These are phyloP conservation scores for Protomyces inundatus DNA, from an alignment of 1,139 yeast genomes.

Conservation along the genomic window DNA sequence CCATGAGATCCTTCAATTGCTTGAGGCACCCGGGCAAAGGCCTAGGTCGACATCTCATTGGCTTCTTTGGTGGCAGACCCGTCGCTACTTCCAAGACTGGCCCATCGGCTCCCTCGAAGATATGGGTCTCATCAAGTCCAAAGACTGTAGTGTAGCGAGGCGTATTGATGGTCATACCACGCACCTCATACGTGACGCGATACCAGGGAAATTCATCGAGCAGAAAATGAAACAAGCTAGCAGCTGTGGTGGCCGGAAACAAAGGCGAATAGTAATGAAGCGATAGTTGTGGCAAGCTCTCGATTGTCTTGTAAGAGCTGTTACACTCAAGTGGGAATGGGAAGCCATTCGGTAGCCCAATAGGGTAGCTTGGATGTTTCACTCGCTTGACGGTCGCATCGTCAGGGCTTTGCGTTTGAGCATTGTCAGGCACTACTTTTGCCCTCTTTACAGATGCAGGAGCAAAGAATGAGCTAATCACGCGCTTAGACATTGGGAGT, in stretches of 20 bases:
- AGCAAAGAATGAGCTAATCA: too few relatives aligned
- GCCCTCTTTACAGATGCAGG: too few relatives aligned
- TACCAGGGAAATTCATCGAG: conserved; percentile 24
- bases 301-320: background rate
- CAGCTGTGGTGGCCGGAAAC: conserved; percentile 5
- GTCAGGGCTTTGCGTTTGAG: too few relatives aligned
- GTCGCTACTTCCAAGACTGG: conserved; percentile 1
- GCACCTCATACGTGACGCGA: conserved; percentile 21
- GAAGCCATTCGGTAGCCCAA: conserved; percentile 2
- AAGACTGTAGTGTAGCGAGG: conserved; percentile 26
- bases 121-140: conserved; percentile 23
- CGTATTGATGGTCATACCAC: conserved; percentile 22
- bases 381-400: too few relatives aligned
- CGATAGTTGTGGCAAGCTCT: background rate
- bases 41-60: conserved; percentile 13
- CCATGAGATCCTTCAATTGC: conserved; percentile 4
- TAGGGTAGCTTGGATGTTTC: conserved; percentile 13
- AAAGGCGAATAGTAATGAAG: conserved; percentile 9
- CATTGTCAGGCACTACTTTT: too few relatives aligned
- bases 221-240: conserved; percentile 10
- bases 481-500: too few relatives aligned
- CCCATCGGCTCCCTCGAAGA: background rate
- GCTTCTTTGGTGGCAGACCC: conserved; percentile 5
- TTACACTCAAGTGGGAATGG: conserved; percentile 4
- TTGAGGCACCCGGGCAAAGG: conserved; percentile 17